phyloP scores from a whole-genome alignment of 1,139 yeast genomes.

The Nakaseomyces bracarensis region DNA sequence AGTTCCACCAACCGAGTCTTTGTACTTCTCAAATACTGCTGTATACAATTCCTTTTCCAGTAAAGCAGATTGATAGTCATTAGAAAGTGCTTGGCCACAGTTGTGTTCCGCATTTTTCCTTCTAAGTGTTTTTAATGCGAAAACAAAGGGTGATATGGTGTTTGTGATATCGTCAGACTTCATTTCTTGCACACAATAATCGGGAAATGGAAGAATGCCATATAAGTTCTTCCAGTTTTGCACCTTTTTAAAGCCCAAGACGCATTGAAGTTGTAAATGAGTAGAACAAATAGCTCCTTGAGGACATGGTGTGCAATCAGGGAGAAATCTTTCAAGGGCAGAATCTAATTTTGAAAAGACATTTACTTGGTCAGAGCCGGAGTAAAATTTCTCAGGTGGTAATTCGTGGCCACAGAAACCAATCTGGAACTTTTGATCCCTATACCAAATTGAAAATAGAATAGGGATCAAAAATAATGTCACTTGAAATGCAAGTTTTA shows the following conservation, averaged over 20 bases:
- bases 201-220: slow-evolving; percentile 2
- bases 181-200: slow-evolving; percentile 45
- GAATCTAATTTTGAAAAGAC: neutral
- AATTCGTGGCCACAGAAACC: slow-evolving; percentile 56
- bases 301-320: slow-evolving; percentile 69
- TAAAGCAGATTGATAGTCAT: neutral
- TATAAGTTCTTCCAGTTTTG: slow-evolving; percentile 39
- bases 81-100: slow-evolving; percentile 42
- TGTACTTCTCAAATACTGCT: neutral
- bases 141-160: slow-evolving; percentile 31
- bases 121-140: slow-evolving; percentile 41
- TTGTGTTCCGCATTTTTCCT: slow-evolving; percentile 51
- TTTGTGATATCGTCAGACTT: slow-evolving; percentile 44
- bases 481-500: slow-evolving; percentile 12
- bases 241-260: slow-evolving; percentile 44
- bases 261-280: slow-evolving; percentile 49
- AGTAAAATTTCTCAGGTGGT: slow-evolving; percentile 10
- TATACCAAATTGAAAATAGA: slow-evolving; percentile 44
- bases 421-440: slow-evolving; percentile 46
- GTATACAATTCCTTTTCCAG: neutral
- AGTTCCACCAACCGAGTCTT: neutral
- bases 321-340: slow-evolving; percentile 32
- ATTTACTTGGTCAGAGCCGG: neutral
- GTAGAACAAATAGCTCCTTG: slow-evolving; percentile 62
- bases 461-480: slow-evolving; percentile 13